Evolutionary conservation across 768 basidiomycete species (phyloP), one percentile per base, ranked within the genome.

Genomic region (Boletus tylopilopsis): DNA sequence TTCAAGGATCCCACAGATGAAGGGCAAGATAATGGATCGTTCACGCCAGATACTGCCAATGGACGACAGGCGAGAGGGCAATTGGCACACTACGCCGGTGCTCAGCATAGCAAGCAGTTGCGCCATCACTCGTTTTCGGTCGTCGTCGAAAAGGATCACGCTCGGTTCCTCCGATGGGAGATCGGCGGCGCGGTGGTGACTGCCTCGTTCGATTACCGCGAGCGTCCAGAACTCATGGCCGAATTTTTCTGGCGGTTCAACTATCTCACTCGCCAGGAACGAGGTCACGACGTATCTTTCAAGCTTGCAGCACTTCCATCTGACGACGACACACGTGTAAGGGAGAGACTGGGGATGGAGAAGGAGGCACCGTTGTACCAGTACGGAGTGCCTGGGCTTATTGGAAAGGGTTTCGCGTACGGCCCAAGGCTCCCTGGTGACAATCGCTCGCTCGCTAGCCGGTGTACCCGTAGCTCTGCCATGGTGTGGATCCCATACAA

Each of bases 151-250:
- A 58, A 57, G 8, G 29, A 53, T 3, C 33, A 27, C 37, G 67
- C 64, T 2, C 55, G 70, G 4, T 60, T 73, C 35, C 50, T 73
- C 21, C 60, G 63, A 38, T 73, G 67, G 66, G 72, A 74, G 25
- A 25, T 25, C 25, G 25, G 25, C 25, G 30, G 18, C 2, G 25
- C 39, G 1, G 23, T 24, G 3, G 23, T 48, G 12, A 48, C 32
- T 1, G 15, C 23, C 8, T 30, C 9, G 3, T 48, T 48, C 32
- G 25, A 32, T 23, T 48, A 42, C 11, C 27, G n/a, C 5, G 22
- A 8, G 6, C n/a, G 30, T 2, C 36, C 36, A 6, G 2, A 1
- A 8, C 9, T 5, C 16, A 30, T 47, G 29, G 27, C 22, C 1
- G n/a, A 47, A 8, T 29, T 38, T 18, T 18, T 47, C 1, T 47